Percentiles rank a stretch among this genome's conserved stretches.
Conservation (phyloP, 345 rosid genomes). For the Heritiera littoralis region DNA sequence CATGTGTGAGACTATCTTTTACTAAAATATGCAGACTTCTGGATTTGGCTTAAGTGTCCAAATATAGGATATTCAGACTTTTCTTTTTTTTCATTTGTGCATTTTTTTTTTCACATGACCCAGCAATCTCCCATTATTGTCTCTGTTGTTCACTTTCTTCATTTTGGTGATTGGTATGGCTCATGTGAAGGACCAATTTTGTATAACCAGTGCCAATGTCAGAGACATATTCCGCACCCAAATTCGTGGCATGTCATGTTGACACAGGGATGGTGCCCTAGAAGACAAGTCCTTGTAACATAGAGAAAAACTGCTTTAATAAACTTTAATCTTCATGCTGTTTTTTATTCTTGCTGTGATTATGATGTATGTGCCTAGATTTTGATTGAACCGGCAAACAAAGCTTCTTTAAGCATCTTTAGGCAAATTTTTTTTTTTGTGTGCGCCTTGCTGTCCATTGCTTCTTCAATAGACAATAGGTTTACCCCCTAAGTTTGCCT, state of each 20-base stretch:
- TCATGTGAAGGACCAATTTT: not conserved
- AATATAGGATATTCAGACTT: not conserved
- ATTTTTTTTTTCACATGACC: not conserved
- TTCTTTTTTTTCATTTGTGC: not conserved
- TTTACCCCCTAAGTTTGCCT: not conserved
- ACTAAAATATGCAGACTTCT: not conserved
- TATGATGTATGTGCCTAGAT: not conserved
- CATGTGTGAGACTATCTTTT: not conserved
- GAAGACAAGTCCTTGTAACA: not conserved
- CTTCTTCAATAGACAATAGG: not conserved
- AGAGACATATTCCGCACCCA: not conserved
- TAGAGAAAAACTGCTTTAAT: not conserved
- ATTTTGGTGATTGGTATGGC: not conserved
- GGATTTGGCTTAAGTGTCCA: not conserved
- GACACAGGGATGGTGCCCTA: not conserved
- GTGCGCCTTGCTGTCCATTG: not conserved
- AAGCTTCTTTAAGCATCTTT: not conserved
- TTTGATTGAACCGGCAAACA: not conserved
- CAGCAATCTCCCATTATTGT: not conserved
- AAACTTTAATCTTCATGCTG: not conserved
- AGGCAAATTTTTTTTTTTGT: too few species aligned
- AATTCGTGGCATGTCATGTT: not conserved
- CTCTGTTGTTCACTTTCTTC: not conserved
- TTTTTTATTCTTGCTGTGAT: too few species aligned
- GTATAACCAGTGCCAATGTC: not conserved